Percentiles rank a stretch among this genome's conserved stretches.
These are phyloP conservation scores for Schwanniomyces vanrijiae DNA, from an alignment of 805 yeast genomes.

Conservation along the genomic window DNA sequence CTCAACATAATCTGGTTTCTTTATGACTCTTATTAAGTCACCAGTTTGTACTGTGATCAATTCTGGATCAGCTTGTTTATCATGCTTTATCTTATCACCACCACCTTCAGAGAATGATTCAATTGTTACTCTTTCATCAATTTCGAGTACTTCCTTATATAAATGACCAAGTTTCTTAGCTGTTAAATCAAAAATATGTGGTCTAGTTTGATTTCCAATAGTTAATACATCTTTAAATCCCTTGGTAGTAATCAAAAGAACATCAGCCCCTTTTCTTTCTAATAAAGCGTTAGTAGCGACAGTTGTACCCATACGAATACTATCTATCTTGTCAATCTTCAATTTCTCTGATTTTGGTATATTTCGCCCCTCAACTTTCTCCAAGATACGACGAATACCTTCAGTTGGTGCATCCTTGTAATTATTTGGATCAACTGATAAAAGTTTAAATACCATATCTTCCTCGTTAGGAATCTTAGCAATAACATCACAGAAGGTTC, in stretches of 20 bases:
- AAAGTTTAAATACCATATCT: conserved; percentile 64
- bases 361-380: conserved; percentile 48
- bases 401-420: conserved; percentile 91
- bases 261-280: conserved; percentile 85
- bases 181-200: conserved; percentile 77
- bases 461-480: conserved; percentile 46
- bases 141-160: conserved; percentile 72
- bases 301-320: conserved; percentile 86
- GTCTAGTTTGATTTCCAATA: conserved; percentile 89
- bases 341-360: conserved; percentile 30
- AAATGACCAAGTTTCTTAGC: conserved; percentile 67
- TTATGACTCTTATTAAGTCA: conserved; percentile 24
- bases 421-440: conserved; percentile 87
- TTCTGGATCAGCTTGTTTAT: conserved; percentile 18
- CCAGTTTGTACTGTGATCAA: conserved; percentile 30
- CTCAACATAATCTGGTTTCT: conserved; percentile 20
- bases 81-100: conserved; percentile 13
- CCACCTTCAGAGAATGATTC: conserved; percentile 71
- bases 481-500: conserved; percentile 27
- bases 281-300: conserved; percentile 90
- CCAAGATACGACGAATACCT: conserved; percentile 80
- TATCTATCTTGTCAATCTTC: conserved; percentile 60
- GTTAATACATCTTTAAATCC: conserved; percentile 79
- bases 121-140: conserved; percentile 87
- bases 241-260: conserved; percentile 79